Base-by-base conservation (phyloP, 495 filamentous ascomycete genomes). In the Neurospora africana region DNA sequence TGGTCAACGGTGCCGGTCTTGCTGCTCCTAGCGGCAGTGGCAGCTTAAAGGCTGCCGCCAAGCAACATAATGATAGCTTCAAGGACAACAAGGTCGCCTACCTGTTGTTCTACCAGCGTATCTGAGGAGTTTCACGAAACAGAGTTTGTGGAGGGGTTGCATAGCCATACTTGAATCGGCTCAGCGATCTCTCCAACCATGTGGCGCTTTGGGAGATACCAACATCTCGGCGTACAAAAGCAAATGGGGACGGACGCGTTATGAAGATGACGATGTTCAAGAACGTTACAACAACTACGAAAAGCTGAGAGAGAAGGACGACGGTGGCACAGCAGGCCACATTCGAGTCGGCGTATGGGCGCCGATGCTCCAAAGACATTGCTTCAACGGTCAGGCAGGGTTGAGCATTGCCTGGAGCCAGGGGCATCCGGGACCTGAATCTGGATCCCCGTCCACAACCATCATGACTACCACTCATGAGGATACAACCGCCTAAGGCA, bases 61-160 rank as follows among this genome's bases (percentile, higher is more conserved):
- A 91, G 76, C 84, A 86, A 76, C 87, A 89, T 19, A 91, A 90
- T 80, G 91, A 90, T 75, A 90, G 87, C 36, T 85, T 91, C 74
- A 93, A 91, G 81, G 96, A 98, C 78, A 96, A 93, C 84, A 97
- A 97, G 84, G 94, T 97, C 70, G 95, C 95, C 17, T 99, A 99
- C 81, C 87, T 99, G 73, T 81, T 99, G 79, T 96, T 99, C 82
- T 99, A 99, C 80, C 90, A 97, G 83, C 89, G 87, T 74, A 88
- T 97, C 78, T 89, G 76, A 79, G 17, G 17, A 3, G 27, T 3
- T 65, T 33, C 5, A 65, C 53, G 53, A 7, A 65, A 2, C 1
- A 13, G 41, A 33, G 19, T n/a, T n/a, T 67, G 19, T 35, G 36
- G 69, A 33, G 33, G 41, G 17, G 27, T 33, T 33, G 43, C 69